Base-by-base conservation (phyloP, 495 filamentous ascomycete species). In the Haplographium delicatum region DNA sequence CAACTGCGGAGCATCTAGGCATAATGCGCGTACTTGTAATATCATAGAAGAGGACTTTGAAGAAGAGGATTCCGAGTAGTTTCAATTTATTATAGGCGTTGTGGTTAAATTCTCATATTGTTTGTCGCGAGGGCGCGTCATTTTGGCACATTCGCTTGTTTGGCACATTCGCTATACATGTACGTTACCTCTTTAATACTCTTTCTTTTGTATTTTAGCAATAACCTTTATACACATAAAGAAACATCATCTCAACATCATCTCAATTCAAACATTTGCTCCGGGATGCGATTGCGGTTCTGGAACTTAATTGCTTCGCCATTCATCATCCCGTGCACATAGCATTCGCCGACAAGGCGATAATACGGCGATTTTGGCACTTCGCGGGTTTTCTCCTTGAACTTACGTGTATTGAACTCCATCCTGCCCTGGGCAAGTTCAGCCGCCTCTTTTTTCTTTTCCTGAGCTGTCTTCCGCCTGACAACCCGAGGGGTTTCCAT, bases 11-110 rank as follows among this genome's bases (percentile, higher is more conserved):
- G 34, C 18, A 25, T 20, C 28, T 49, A 23, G 19, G 15, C 46
- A 49, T 25, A 49, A 49, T 49, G 46, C 46, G 28, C 30, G 46
- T 18, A 49, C 46, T 13, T 49, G 31, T 40, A 9, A 49, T 15
- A 49, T 15, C 15, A 16, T 24, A 31, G 28, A 38, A 49, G 46
- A 49, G 28, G 28, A n/a, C n/a, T n/a, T n/a, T n/a, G n/a, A n/a
- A n/a, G n/a, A n/a, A n/a, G n/a, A n/a, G n/a, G n/a, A n/a, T n/a
- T n/a, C n/a, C n/a, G n/a, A n/a, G n/a, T n/a, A n/a, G n/a, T n/a
- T n/a, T n/a, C n/a, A n/a, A n/a, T n/a, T n/a, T n/a, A n/a, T n/a
- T n/a, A n/a, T n/a, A n/a, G n/a, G n/a, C n/a, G n/a, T n/a, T n/a
- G n/a, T n/a, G n/a, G n/a, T n/a, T n/a, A n/a, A n/a, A n/a, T n/a